Percentiles rank a stretch among this genome's conserved stretches.
Evolutionary conservation across 2,329 filamentous ascomycete species (phyloP).

Genomic region (Fusarium sp.): DNA sequence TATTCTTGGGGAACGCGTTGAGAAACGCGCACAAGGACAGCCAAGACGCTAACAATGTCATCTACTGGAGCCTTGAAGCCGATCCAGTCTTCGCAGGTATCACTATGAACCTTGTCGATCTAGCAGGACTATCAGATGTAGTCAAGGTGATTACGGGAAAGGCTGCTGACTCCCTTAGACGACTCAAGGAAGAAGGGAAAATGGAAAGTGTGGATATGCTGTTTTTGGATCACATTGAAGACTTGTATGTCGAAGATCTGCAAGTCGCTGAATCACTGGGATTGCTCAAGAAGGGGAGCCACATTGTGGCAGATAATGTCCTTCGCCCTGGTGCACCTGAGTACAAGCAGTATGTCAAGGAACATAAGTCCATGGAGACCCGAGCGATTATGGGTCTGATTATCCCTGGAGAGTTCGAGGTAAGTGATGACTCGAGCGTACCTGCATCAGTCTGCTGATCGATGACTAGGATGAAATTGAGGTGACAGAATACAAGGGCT

Average conservation of each 20-base stretch:
- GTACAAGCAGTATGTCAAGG: neutral
- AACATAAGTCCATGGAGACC: neutral
- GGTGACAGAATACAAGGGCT: neutral
- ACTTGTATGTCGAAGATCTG: fast-evolving
- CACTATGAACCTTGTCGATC: neutral
- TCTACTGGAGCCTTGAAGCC: neutral
- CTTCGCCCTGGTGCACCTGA: neutral
- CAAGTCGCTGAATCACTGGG: neutral
- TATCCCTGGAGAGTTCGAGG: neutral
- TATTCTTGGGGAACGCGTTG: neutral
- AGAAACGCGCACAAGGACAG: neutral
- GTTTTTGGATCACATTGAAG: neutral
- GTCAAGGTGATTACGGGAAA: neutral
- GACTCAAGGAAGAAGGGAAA: neutral
- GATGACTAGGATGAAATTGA: neutral
- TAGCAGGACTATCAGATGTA: neutral
- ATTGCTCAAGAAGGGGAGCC: neutral
- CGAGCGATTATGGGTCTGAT: neutral
- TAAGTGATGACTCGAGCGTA: too few relatives aligned
- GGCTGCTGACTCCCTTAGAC: neutral
- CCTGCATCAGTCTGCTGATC: neutral
- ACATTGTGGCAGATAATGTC: neutral
- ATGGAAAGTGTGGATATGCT: neutral
- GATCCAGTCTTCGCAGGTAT: neutral
- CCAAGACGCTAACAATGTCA: neutral